These are phyloP conservation scores for Ilex asprella DNA, from an alignment of 257 asterid species.

Conservation along the genomic window DNA sequence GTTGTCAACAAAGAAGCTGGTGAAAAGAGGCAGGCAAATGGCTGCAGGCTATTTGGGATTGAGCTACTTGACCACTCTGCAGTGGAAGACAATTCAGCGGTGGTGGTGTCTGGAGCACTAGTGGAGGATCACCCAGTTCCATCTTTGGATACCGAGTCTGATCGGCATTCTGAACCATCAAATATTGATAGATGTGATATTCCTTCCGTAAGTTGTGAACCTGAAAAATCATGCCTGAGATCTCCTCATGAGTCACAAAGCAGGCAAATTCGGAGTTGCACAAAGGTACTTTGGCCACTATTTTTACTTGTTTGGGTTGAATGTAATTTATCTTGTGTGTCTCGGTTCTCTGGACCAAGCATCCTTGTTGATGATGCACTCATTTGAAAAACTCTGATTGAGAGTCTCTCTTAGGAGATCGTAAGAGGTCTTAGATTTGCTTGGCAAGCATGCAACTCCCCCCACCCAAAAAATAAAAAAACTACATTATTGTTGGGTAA, in stretches of 20 bases:
- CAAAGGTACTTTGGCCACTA: slow-evolving; percentile 46
- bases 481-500: too few species aligned
- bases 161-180: slow-evolving; percentile 61
- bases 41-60: slow-evolving; percentile 75
- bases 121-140: slow-evolving; percentile 42
- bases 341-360: too few species aligned
- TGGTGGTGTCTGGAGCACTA: slow-evolving; percentile 31
- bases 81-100: slow-evolving; percentile 39
- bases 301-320: slow-evolving; percentile 2
- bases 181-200: slow-evolving; percentile 44
- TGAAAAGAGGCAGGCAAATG: slow-evolving; percentile 66
- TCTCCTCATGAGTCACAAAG: slow-evolving; percentile 57
- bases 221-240: slow-evolving; percentile 63
- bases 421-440: too few species aligned
- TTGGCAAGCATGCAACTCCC: too few species aligned
- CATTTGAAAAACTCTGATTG: too few species aligned
- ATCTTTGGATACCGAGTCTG: slow-evolving; percentile 50
- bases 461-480: too few species aligned
- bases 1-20: slow-evolving; percentile 15
- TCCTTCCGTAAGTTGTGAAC: slow-evolving; percentile 63
- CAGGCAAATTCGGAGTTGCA: slow-evolving; percentile 74
- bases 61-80: slow-evolving; percentile 60
- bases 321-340: too few species aligned
- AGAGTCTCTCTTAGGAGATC: too few species aligned
- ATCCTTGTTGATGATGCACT: too few species aligned